Conservation (phyloP, 345 rosid species). For the Noccaea bulbosa region DNA sequence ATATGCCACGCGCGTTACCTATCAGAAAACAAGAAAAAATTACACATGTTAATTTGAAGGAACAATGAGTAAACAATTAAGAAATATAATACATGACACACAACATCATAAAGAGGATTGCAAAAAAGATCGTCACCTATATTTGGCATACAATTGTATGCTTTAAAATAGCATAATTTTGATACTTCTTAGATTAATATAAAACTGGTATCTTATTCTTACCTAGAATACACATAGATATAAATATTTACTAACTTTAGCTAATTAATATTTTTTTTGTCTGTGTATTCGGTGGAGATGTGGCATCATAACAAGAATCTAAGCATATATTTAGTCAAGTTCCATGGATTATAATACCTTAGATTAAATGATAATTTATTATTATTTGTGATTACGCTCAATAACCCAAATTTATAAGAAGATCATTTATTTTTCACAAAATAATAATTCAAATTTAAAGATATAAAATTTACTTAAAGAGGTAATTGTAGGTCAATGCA, state of each 20-base stretch:
- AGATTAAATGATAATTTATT: not conserved
- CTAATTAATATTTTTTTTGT: not conserved
- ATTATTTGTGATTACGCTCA: constrained; percentile 12
- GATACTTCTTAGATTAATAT: constrained; percentile 22
- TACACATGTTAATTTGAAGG: constrained; percentile 30
- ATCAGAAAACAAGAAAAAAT: constrained; percentile 4
- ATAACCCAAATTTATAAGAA: not conserved
- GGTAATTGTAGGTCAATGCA: constrained; percentile 33
- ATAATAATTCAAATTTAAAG: not conserved
- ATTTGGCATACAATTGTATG: constrained; percentile 47
- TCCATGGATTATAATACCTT: constrained; percentile 31
- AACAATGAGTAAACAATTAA: not conserved
- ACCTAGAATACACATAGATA: not conserved
- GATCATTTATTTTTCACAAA: not conserved
- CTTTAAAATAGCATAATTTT: constrained; percentile 37
- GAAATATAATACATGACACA: not conserved
- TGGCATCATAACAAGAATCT: constrained; percentile 39
- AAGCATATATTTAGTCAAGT: constrained; percentile 35
- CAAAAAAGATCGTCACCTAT: constrained; percentile 38
- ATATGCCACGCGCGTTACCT: constrained; percentile 24
- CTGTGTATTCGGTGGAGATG: constrained; percentile 41
- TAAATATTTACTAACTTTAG: constrained; percentile 1
- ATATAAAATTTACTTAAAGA: no score
- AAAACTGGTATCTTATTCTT: constrained; percentile 32
- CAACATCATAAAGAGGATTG: constrained; percentile 6